Conservation (phyloP, 306 rosid species). For the Hylodesmum podocarpum region DNA sequence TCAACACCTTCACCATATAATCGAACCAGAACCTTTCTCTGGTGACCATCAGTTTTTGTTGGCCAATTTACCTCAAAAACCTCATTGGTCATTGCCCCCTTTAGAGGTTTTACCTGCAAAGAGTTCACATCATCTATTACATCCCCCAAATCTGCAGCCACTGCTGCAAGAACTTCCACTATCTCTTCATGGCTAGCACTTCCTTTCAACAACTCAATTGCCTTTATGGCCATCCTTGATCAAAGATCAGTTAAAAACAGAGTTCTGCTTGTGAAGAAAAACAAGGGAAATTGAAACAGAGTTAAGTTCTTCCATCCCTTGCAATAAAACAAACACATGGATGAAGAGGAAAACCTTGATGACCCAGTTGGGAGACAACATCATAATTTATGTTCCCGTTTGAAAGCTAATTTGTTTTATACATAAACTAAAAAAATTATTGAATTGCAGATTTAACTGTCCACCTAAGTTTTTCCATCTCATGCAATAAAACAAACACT, state of each 20-base stretch:
- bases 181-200: constrained; percentile 49
- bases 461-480: background rate
- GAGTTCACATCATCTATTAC: constrained; percentile 53
- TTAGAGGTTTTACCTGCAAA: constrained; percentile 51
- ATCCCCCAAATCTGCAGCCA: constrained; percentile 78
- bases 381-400: background rate
- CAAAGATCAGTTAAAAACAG: background rate
- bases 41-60: constrained; percentile 22
- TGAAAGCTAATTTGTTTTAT: background rate
- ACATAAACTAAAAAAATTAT: background rate
- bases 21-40: constrained; percentile 62
- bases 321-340: background rate
- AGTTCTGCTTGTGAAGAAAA: background rate
- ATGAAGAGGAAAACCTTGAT: background rate
- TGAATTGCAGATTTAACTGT: background rate
- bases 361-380: background rate
- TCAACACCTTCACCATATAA: constrained; percentile 79
- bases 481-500: background rate
- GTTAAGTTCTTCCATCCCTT: background rate
- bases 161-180: constrained; percentile 50
- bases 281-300: constrained; percentile 17
- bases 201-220: constrained; percentile 48
- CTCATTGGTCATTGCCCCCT: constrained; percentile 84
- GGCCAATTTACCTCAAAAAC: constrained; percentile 70
- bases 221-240: constrained; percentile 51